Percentiles rank a stretch among this genome's conserved stretches.
These are phyloP conservation scores for Grosmannia serpens DNA, from an alignment of 2,329 filamentous ascomycete species.

Conservation along the genomic window DNA sequence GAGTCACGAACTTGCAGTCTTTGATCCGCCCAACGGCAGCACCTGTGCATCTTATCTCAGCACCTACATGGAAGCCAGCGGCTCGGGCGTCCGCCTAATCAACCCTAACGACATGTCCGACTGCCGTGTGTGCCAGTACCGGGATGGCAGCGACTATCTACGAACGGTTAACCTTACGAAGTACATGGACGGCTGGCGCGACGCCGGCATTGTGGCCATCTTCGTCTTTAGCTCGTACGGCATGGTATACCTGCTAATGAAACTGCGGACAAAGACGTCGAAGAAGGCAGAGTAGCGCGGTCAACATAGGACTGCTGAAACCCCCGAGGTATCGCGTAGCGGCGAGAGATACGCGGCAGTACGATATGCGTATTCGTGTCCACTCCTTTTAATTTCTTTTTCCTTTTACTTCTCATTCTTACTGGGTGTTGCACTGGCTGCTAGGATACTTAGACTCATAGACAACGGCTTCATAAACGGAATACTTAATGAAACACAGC, in stretches of 20 bases:
- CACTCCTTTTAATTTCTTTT: not conserved
- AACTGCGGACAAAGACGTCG: conserved; percentile 34
- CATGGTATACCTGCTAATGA: conserved; percentile 33
- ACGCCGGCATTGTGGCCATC: conserved; percentile 46
- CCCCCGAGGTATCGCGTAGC: not conserved
- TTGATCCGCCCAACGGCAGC: conserved; percentile 35
- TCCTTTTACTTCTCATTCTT: not conserved
- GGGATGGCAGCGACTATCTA: conserved; percentile 46
- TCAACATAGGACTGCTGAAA: not conserved
- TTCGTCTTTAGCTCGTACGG: conserved; percentile 44
- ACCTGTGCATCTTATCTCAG: conserved; percentile 48
- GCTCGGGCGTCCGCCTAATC: conserved; percentile 36
- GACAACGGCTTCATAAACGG: not conserved
- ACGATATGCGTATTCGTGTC: not conserved
- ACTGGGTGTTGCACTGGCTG: not conserved
- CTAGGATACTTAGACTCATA: not conserved
- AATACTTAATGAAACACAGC: not conserved
- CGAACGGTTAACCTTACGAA: conserved; percentile 44
- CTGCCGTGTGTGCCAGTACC: conserved; percentile 53
- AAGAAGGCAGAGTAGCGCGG: conserved; percentile 29
- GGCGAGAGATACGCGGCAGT: not conserved
- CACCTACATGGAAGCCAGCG: conserved; percentile 37
- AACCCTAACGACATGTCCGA: conserved; percentile 46
- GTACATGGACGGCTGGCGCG: conserved; percentile 55
- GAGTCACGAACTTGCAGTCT: conserved; percentile 36